A percentile compares a stretch with the other conserved stretches of the same genome.
Conservation (phyloP, 2,329 filamentous ascomycete species). For the Diaporthe australafricana region DNA sequence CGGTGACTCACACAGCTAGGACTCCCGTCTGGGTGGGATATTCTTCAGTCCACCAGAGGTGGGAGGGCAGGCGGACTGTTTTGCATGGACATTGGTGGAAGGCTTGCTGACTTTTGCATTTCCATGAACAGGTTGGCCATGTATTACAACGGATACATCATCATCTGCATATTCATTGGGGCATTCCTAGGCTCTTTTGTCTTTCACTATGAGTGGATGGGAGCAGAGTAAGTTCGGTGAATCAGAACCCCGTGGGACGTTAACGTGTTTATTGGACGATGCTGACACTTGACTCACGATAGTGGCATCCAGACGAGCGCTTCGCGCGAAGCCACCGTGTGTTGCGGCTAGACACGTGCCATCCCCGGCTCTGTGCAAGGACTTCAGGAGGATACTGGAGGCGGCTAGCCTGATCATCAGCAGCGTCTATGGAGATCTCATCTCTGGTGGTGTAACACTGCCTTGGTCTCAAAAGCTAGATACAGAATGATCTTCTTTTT, state of each 20-base stretch:
- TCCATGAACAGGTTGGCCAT: constrained; percentile 8
- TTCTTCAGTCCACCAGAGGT: background rate
- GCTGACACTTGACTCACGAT: background rate
- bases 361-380: background rate
- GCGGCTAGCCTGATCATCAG: too few relatives aligned
- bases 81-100: too few relatives aligned
- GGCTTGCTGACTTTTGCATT: background rate
- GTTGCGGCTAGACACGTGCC: background rate
- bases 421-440: background rate
- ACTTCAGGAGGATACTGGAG: accelerated
- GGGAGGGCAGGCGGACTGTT: background rate
- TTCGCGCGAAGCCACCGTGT: constrained; percentile 14
- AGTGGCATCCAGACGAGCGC: constrained; percentile 14
- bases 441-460: background rate
- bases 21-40: too few relatives aligned
- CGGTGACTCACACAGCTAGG: too few relatives aligned
- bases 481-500: background rate
- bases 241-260: too few relatives aligned
- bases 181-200: constrained; percentile 67
- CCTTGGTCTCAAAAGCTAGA: background rate
- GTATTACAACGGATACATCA: constrained; percentile 59
- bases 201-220: constrained; percentile 49
- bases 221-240: background rate
- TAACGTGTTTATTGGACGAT: background rate
- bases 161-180: constrained; percentile 71